Conservation (phyloP, 495 filamentous ascomycete genomes). For the Rostrohypoxylon terebratum region DNA sequence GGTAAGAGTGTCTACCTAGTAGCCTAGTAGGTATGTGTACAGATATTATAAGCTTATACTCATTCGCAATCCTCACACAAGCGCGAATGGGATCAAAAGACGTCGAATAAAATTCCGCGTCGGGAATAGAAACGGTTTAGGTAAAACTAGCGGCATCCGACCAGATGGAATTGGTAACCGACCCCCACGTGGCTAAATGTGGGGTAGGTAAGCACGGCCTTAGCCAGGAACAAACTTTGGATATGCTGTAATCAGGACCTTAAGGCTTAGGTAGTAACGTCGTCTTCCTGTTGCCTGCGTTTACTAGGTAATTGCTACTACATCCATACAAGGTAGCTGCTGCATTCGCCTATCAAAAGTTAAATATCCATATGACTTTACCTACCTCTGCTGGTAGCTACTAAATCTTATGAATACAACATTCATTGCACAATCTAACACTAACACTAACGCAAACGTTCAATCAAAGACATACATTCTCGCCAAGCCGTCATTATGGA, state of each 20-base stretch:
- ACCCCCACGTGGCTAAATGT: constrained; percentile 15
- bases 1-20: no score
- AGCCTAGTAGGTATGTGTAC: not conserved
- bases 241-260: no score
- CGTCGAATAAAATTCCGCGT: not conserved
- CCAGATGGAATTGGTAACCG: not conserved
- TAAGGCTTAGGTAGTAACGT: constrained; percentile 18
- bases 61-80: not conserved
- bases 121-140: not conserved
- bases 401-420: not conserved
- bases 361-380: no score
- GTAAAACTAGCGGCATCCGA: constrained; percentile 4
- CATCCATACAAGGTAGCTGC: no score
- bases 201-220: constrained; percentile 10
- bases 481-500: constrained; percentile 13
- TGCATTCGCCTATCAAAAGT: no score
- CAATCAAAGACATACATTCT: not conserved
- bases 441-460: not conserved
- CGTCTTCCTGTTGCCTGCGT: constrained; percentile 5
- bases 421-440: not conserved
- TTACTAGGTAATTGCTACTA: no score
- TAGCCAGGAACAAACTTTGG: constrained; percentile 4
- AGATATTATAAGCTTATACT: not conserved
- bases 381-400: no score
- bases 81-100: not conserved